These are phyloP conservation scores for Bipolaris oryzae DNA, from an alignment of 2,329 filamentous ascomycete genomes.

Conservation along the genomic window DNA sequence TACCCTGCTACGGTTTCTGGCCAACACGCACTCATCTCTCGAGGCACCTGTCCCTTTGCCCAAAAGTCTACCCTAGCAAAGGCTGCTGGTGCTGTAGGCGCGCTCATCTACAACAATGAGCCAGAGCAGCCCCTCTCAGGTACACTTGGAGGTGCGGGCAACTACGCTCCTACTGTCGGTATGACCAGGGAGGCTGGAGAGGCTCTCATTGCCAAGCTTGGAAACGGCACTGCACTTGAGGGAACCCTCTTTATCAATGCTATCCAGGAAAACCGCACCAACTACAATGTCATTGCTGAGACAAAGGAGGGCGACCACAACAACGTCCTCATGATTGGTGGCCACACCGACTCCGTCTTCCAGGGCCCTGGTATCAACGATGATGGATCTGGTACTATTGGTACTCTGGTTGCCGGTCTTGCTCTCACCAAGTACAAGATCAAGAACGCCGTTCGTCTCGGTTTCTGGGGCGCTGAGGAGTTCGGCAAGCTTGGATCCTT, in stretches of 20 bases:
- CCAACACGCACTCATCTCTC: constrained; percentile 70
- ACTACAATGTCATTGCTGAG: constrained; percentile 49
- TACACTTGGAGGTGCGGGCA: constrained; percentile 64
- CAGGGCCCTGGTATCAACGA: constrained; percentile 53
- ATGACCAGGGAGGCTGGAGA: constrained; percentile 65
- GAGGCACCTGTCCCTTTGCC: constrained; percentile 72
- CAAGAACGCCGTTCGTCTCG: constrained; percentile 50
- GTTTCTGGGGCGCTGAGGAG: constrained; percentile 51
- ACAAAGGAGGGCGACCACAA: constrained; percentile 50
- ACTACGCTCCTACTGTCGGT: constrained; percentile 71
- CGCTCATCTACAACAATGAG: constrained; percentile 74
- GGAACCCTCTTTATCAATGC: constrained; percentile 50
- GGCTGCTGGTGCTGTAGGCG: constrained; percentile 69
- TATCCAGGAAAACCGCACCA: constrained; percentile 55
- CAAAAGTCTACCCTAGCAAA: constrained; percentile 70
- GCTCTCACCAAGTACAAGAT: constrained; percentile 48
- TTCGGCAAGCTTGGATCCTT: constrained; percentile 49
- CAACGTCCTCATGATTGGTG: constrained; percentile 50
- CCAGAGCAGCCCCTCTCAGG: constrained; percentile 64
- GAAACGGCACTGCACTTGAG: constrained; percentile 48
- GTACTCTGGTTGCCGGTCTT: constrained; percentile 47
- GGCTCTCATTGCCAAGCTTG: constrained; percentile 60
- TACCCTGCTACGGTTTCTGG: constrained; percentile 64
- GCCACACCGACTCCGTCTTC: constrained; percentile 51
- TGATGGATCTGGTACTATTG: constrained; percentile 50